Evolutionary conservation across 495 filamentous ascomycete genomes (phyloP), one percentile per base, ranked within the genome.

Genomic region (Penicillium maclennaniae): DNA sequence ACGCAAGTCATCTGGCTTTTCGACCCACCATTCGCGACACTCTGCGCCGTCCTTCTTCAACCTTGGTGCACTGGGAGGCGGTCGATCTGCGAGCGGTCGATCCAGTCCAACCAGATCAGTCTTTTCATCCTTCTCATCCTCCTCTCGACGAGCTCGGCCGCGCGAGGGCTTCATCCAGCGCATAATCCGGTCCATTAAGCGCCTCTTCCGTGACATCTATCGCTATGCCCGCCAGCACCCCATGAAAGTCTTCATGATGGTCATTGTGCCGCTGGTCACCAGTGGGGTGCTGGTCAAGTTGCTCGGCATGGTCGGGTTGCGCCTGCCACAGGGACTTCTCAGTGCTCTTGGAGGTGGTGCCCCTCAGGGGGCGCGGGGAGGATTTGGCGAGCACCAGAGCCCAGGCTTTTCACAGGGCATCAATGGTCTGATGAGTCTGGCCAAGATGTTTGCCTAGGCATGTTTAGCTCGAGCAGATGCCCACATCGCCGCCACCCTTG

Each of bases 211-310:
- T 49, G 83, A 91, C 56, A 80, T 95, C 12, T 78, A 80, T 58
- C 78, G 82, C 65, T 95, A 91, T 68, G 85, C 87, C 49, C 83
- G 87, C 62, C 75, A 81, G 7, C 83, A 96, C 64, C 91, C 91
- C 0, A 59, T 89, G 57, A 93, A 92, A 69, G 86, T 92, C 3
- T 84, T 95, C 69, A 82, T 92, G 75, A 76, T 93, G 16, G 85
- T 95, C 27, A 81, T 95, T 47, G 79, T 95, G 77, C 91, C 91
- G 17, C 75, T 97, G 43, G 73, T 96, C 51, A 89, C 85, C 0
- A 88, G 88, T 45, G 91, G 91, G 6, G 85, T 88, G 23, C 68
- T 97, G 60, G 79, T 81, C 4, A 84, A 83, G 25, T 67, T 95
- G 20, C 74, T 93, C 12, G 79, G 79, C 20, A 82, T 84, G 68